Evolutionary conservation across 768 basidiomycete genomes (phyloP), one percentile per base, ranked within the genome.

Genomic region (Agrocybe chaxingu): DNA sequence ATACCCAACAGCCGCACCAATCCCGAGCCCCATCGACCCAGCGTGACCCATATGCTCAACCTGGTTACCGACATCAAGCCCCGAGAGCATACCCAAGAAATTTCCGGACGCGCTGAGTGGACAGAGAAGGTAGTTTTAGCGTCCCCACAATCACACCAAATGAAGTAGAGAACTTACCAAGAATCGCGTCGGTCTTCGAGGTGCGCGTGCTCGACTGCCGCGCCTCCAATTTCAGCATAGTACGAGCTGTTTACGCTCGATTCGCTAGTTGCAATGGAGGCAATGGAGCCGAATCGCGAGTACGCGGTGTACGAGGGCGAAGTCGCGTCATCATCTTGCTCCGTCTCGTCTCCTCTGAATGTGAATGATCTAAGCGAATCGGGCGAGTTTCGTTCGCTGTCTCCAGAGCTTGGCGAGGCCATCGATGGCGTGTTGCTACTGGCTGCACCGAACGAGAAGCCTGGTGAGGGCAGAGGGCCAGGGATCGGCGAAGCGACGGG

Each of bases 361-460:
- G 58, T 65, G 64, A 76, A 80, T 1, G 75, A 73, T 45, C 66
- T 63, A 24, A 72, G 61, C 30, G 73, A 72, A 48, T 82, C 81
- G 3, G 83, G 81, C 7, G 83, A 82, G 42, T 74, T 75, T 43
- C 74, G 70, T 44, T 84, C 82, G 48, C 76, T 75, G 50, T 74
- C 76, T 4, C 67, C 68, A 3, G 80, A 77, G 42, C 71, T 70
- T 9, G 77, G 74, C 11, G 81, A 80, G 12, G 72, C 63, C 56
- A 77, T 72, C 2, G 79, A 72, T 0, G 78, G 71, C 2, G 76
- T 76, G 44, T 24, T 24, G 24, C 24, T 24, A 24, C 70, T 78
- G 29, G 84, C 79, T 8, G 76, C 74, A 51, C 84, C 84, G 55
- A 86, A 86, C 41, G 80, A 80, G 69, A 81, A 85, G 48, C 76